These are phyloP conservation scores for Globisporangium heterothallicum DNA, from an alignment of 352 stramenopile species.

Conservation along the genomic window DNA sequence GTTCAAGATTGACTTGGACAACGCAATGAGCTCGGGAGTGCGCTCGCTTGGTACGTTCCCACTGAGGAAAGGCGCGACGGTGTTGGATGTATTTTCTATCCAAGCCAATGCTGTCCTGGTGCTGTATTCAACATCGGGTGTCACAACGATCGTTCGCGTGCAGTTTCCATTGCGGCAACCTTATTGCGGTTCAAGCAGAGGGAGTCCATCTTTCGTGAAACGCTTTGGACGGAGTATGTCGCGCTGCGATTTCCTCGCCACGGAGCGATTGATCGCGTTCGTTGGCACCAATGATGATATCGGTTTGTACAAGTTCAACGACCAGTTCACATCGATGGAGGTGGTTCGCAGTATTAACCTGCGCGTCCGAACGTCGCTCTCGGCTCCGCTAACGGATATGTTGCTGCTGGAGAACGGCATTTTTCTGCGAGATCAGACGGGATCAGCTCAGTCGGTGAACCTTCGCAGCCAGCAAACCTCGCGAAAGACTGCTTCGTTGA, in stretches of 20 bases:
- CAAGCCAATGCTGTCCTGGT: conserved; percentile 6
- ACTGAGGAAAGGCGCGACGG: background rate
- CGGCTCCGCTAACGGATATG: conserved; percentile 8
- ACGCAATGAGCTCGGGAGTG: background rate
- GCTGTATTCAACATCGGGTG: background rate
- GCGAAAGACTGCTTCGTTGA: conserved; percentile 12
- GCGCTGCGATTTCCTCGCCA: conserved; percentile 1
- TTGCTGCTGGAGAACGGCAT: conserved; percentile 17
- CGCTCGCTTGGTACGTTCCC: conserved; percentile 4
- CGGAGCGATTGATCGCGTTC: conserved; percentile 9
- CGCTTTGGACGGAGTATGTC: conserved; percentile 4
- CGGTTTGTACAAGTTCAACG: conserved; percentile 17
- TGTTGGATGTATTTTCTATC: conserved; percentile 10
- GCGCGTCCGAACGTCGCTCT: conserved; percentile 15
- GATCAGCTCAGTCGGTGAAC: conserved; percentile 36
- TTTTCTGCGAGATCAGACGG: conserved; percentile 26
- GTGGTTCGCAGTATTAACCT: conserved; percentile 6
- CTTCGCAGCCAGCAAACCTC: conserved; percentile 43
- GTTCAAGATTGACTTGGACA: conserved; percentile 11
- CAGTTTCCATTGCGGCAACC: conserved; percentile 3
- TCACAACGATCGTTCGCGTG: conserved; percentile 8
- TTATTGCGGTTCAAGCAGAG: too few species aligned
- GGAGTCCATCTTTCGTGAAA: background rate
- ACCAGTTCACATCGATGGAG: conserved; percentile 13
- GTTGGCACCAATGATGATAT: background rate